Percentiles rank a stretch among this genome's conserved stretches.
Conservation (phyloP, 1,139 yeast species). For the Debaryomyces sp. region DNA sequence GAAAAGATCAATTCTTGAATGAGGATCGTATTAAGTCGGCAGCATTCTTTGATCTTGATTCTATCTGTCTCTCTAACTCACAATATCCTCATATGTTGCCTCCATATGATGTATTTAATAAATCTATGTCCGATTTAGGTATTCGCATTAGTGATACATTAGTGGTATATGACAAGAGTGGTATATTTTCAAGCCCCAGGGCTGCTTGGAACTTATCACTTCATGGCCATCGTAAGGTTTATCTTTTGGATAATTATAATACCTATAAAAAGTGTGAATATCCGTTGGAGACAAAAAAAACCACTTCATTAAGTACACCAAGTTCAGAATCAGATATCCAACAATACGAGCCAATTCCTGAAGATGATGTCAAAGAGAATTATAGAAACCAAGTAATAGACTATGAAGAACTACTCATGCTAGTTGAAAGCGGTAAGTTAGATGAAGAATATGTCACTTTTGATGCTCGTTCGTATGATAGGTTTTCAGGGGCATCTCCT, state of each 20-base stretch:
- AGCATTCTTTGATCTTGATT: constrained; percentile 80
- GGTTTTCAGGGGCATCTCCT: constrained; percentile 77
- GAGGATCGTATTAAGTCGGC: constrained; percentile 66
- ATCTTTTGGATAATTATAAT: constrained; percentile 69
- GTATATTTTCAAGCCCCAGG: constrained; percentile 86
- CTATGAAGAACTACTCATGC: constrained; percentile 61
- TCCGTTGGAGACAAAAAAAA: constrained; percentile 27
- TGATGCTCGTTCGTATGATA: constrained; percentile 79
- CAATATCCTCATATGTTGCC: constrained; percentile 93
- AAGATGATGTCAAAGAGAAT: constrained; percentile 24
- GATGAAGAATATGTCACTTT: constrained; percentile 55
- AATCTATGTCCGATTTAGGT: constrained; percentile 52
- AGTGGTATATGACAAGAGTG: constrained; percentile 81
- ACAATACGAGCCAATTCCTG: constrained; percentile 25
- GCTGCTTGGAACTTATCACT: constrained; percentile 86
- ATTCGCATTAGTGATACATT: constrained; percentile 54
- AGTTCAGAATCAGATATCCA: constrained; percentile 13
- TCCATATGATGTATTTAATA: constrained; percentile 51
- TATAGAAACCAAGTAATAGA: constrained; percentile 57
- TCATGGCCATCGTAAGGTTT: constrained; percentile 72
- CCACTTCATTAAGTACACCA: constrained; percentile 14
- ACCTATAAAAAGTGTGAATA: constrained; percentile 40
- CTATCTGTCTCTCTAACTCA: constrained; percentile 56
- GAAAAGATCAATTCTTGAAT: constrained; percentile 55
- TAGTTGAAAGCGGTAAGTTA: constrained; percentile 54